Percentiles rank a stretch among this genome's conserved stretches.
Evolutionary conservation across 768 basidiomycete genomes (phyloP).

Genomic region (Hemileccinum rubropunctum): DNA sequence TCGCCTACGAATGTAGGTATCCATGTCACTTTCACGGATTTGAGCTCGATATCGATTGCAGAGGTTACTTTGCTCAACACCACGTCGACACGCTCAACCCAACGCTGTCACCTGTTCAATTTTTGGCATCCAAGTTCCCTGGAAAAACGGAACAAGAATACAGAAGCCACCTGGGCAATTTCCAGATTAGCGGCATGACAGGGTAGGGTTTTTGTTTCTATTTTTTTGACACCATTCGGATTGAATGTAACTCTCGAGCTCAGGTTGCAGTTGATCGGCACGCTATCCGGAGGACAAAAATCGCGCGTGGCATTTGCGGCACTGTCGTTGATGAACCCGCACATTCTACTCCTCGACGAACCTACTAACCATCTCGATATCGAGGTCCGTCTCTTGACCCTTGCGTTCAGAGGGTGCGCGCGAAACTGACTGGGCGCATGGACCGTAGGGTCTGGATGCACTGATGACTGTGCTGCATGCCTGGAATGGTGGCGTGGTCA

Average conservation of each 20-base stretch:
- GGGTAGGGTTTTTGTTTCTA: conserved; percentile 46
- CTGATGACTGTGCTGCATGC: conserved; percentile 76
- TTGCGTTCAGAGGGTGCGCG: too few relatives aligned
- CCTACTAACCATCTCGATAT: conserved; percentile 97
- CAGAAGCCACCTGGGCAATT: conserved; percentile 90
- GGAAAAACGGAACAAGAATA: conserved; percentile 97
- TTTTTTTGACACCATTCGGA: background rate
- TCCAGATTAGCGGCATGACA: conserved; percentile 96
- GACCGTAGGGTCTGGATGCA: conserved; percentile 82
- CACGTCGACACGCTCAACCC: conserved; percentile 91
- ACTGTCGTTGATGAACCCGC: conserved; percentile 83
- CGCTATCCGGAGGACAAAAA: conserved; percentile 94
- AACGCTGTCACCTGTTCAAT: conserved; percentile 87
- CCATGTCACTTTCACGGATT: conserved; percentile 3
- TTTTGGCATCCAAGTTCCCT: conserved; percentile 88
- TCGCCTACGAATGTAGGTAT: conserved; percentile 76
- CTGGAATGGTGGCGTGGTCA: conserved; percentile 91
- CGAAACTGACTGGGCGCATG: conserved; percentile 1
- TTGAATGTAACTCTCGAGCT: background rate
- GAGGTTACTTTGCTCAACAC: conserved; percentile 92
- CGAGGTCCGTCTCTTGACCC: conserved; percentile 47
- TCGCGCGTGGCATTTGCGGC: conserved; percentile 91
- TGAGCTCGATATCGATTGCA: conserved; percentile 25
- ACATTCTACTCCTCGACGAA: conserved; percentile 94
- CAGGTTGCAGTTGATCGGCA: conserved; percentile 85